Evolutionary conservation across 768 basidiomycete genomes (phyloP).

Genomic region (Leucogyrophana mollusca): DNA sequence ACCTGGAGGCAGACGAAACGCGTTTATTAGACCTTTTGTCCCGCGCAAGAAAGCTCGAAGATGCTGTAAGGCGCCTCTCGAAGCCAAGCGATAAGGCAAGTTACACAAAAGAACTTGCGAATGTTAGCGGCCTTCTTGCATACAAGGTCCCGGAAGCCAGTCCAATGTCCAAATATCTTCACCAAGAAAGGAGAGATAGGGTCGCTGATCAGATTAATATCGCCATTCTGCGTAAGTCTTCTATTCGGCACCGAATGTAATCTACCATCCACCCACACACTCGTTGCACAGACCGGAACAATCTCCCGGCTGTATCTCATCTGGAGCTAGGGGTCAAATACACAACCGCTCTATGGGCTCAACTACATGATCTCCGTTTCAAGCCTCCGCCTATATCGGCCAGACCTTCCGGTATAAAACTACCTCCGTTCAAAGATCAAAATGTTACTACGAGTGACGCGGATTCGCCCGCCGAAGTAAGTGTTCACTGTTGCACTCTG

Average conservation of each 20-base stretch:
- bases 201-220: conserved; percentile 88
- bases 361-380: conserved; percentile 48
- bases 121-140: conserved; percentile 79
- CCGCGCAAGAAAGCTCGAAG: conserved; percentile 66
- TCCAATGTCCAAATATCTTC: conserved; percentile 71
- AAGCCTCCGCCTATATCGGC: conserved; percentile 38
- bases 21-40: conserved; percentile 50
- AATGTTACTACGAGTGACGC: conserved; percentile 29
- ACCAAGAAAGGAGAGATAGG: conserved; percentile 71
- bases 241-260: neutral
- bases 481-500: neutral
- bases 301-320: conserved; percentile 52
- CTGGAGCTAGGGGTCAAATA: conserved; percentile 68
- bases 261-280: neutral
- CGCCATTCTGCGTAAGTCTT: conserved; percentile 74
- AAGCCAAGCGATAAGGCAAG: conserved; percentile 53
- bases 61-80: conserved; percentile 54
- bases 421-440: conserved; percentile 38
- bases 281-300: conserved; percentile 44
- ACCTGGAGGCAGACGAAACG: conserved; percentile 30
- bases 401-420: conserved; percentile 41
- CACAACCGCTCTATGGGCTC: conserved; percentile 59
- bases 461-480: conserved; percentile 36
- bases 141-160: conserved; percentile 80
- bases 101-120: conserved; percentile 69